These are phyloP conservation scores for Fusarium concolor DNA, from an alignment of 2,329 filamentous ascomycete genomes.

Conservation along the genomic window DNA sequence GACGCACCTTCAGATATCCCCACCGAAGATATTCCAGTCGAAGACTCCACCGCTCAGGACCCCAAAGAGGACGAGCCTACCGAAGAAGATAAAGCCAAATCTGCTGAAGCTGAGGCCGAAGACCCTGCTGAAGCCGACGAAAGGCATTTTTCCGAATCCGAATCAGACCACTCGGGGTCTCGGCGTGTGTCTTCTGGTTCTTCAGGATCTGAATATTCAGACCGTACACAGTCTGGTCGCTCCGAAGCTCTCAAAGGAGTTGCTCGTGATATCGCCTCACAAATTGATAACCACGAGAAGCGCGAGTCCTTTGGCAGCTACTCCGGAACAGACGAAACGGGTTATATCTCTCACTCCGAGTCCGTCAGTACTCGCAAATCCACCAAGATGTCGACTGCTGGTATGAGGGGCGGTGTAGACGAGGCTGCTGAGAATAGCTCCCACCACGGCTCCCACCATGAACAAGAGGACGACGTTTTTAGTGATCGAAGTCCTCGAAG, in stretches of 20 bases:
- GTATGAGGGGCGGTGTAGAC: constrained; percentile 37
- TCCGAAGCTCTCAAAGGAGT: constrained; percentile 67
- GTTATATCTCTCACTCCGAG: constrained; percentile 45
- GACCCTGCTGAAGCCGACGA: constrained; percentile 14
- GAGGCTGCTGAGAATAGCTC: constrained; percentile 60
- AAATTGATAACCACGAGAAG: constrained; percentile 54
- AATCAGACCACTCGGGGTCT: constrained; percentile 36
- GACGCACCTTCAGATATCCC: constrained; percentile 15
- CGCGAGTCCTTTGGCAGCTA: constrained; percentile 44
- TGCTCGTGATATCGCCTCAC: constrained; percentile 62
- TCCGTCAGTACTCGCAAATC: constrained; percentile 42
- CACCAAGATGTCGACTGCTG: constrained; percentile 40
- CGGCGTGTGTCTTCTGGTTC: constrained; percentile 43
- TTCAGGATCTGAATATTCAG: constrained; percentile 35
- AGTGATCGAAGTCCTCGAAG: constrained; percentile 68
- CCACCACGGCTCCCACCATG: constrained; percentile 64
- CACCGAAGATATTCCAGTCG: constrained; percentile 15
- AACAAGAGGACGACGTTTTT: constrained; percentile 68
- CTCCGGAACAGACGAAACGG: constrained; percentile 37
- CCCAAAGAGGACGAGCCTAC: constrained; percentile 15
- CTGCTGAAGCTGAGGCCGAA: constrained; percentile 15
- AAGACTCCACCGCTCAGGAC: constrained; percentile 16
- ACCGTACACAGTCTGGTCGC: constrained; percentile 55
- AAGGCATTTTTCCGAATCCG: constrained; percentile 25
- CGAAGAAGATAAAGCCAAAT: constrained; percentile 16